Evolutionary conservation across 352 stramenopile species (phyloP).

Genomic region (Pythium brachiatum): DNA sequence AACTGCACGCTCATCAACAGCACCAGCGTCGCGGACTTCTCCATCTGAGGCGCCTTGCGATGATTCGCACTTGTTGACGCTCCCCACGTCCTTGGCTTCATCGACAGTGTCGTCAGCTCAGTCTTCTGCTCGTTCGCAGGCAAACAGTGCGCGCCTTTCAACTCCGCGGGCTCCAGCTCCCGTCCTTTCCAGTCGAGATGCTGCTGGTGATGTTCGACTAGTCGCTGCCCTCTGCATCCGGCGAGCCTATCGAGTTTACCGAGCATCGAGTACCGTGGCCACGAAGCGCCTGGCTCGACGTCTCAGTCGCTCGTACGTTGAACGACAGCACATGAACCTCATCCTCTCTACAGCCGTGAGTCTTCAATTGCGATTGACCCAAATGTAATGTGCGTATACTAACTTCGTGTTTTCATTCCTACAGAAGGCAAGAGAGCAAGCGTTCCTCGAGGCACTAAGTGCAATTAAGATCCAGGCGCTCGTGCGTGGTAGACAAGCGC

Average conservation of each 20-base stretch:
- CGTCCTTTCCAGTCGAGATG: background rate
- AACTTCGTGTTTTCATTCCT: background rate
- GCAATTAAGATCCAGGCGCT: conserved; percentile 64
- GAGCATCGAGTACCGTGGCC: conserved; percentile 23
- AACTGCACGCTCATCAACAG: conserved; percentile 6
- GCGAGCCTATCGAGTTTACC: conserved; percentile 25
- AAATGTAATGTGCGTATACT: background rate
- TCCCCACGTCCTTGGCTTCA: background rate
- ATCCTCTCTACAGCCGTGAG: conserved; percentile 47
- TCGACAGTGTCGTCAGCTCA: background rate
- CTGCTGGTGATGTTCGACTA: background rate
- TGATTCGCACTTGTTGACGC: background rate
- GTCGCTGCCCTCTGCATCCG: conserved; percentile 42
- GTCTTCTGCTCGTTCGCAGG: background rate
- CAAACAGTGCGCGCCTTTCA: background rate
- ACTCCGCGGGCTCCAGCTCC: background rate
- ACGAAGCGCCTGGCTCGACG: conserved; percentile 29
- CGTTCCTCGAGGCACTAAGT: conserved; percentile 47
- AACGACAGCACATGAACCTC: conserved; percentile 48
- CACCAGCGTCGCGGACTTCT: background rate
- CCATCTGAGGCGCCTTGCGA: background rate
- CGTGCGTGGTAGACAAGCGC: conserved; percentile 54
- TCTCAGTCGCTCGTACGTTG: conserved; percentile 64
- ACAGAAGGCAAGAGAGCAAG: conserved; percentile 37
- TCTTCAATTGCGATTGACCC: background rate